Evolutionary conservation across 306 rosid species (phyloP).

Genomic region (Albizia julibrissin): DNA sequence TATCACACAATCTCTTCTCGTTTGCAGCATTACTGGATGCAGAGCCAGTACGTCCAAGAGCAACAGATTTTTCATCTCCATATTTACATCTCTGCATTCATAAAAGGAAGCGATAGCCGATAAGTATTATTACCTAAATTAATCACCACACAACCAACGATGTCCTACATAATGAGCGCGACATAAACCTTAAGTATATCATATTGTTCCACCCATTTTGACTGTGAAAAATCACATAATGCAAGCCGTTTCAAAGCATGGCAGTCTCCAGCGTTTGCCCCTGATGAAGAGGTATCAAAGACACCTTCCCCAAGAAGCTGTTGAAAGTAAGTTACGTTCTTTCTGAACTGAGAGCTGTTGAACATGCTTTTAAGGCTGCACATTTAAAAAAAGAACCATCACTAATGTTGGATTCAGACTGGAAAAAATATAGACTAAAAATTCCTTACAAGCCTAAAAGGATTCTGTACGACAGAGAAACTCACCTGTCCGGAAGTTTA

Average conservation of each 20-base stretch:
- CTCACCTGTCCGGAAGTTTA: slow-evolving; percentile 72
- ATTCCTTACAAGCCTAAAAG: not conserved
- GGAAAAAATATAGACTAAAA: not conserved
- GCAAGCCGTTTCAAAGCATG: slow-evolving; percentile 71
- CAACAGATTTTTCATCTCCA: slow-evolving; percentile 42
- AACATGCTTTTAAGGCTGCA: slow-evolving; percentile 83
- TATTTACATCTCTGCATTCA: slow-evolving; percentile 57
- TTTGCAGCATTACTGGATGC: slow-evolving; percentile 56
- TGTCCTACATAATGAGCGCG: slow-evolving; percentile 20
- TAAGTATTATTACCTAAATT: slow-evolving; percentile 8
- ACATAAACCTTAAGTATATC: slow-evolving; percentile 72
- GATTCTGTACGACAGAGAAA: slow-evolving; percentile 29
- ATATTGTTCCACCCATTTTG: slow-evolving; percentile 82
- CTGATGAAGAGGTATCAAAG: slow-evolving; percentile 62
- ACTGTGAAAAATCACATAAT: slow-evolving; percentile 56
- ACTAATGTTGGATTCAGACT: slow-evolving; percentile 17
- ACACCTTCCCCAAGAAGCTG: slow-evolving; percentile 81
- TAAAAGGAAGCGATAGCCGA: slow-evolving; percentile 23
- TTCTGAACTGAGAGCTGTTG: slow-evolving; percentile 74
- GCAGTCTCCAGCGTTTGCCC: slow-evolving; percentile 73
- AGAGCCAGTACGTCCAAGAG: slow-evolving; percentile 44
- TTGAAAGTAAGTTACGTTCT: slow-evolving; percentile 76
- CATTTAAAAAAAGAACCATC: slow-evolving; percentile 28
- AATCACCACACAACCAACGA: slow-evolving; percentile 6
- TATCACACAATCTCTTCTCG: slow-evolving; percentile 53